Conservation (phyloP, 805 yeast species). For the Cyberlindnera mrakii region DNA sequence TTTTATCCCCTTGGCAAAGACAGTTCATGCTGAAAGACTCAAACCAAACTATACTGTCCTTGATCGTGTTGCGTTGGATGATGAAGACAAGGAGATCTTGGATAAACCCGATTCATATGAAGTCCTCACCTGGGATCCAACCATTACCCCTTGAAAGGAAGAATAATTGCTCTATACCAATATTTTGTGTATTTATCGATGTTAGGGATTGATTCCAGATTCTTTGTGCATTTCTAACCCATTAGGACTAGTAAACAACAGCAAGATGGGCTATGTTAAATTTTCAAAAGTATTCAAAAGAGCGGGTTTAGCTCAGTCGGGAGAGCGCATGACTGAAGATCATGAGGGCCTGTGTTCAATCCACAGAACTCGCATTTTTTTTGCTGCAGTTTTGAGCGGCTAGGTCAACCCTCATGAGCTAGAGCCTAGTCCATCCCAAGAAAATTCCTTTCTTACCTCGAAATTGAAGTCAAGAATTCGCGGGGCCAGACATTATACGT, state of each 20-base stretch:
- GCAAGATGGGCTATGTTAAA: no score
- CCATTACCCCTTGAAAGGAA: conserved; percentile 1
- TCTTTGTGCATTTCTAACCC: background rate
- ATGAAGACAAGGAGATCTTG: conserved; percentile 15
- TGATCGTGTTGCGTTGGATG: conserved; percentile 18
- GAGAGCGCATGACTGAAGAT: conserved; percentile 36
- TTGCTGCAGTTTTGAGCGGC: no score
- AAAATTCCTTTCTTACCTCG: no score
- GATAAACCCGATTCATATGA: conserved; percentile 17
- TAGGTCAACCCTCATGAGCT: no score
- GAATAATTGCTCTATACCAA: conserved; percentile 1
- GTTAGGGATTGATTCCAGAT: background rate
- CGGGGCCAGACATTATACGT: no score
- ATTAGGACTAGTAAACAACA: no score
- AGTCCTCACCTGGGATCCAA: conserved; percentile 20
- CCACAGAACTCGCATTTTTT: conserved; percentile 56
- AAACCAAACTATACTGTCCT: conserved; percentile 13
- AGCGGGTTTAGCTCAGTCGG: conserved; percentile 30
- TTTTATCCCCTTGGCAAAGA: conserved; percentile 18
- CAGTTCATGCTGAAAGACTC: conserved; percentile 15
- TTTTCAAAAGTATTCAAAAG: background rate
- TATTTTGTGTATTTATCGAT: background rate
- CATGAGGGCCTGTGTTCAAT: conserved; percentile 84
- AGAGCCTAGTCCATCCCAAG: no score
- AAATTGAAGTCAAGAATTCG: no score